A percentile compares a stretch with the other conserved stretches of the same genome.
These are phyloP conservation scores for Hygrophorus russula DNA, from an alignment of 768 basidiomycete species.

Conservation along the genomic window DNA sequence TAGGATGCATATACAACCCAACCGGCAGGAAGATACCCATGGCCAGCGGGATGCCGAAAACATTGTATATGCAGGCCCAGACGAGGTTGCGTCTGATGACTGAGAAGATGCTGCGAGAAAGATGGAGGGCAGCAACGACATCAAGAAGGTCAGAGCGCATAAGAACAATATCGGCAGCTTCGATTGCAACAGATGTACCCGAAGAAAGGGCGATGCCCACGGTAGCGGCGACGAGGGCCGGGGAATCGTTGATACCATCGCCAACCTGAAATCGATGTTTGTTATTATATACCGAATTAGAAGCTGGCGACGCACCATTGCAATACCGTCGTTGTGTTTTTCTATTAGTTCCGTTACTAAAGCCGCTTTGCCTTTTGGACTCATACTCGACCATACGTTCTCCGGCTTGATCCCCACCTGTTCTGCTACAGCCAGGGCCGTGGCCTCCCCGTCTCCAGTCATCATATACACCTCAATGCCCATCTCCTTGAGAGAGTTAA, in stretches of 20 bases:
- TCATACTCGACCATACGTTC: constrained; percentile 86
- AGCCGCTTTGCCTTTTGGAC: constrained; percentile 89
- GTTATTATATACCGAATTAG: neutral
- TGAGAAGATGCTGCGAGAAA: constrained; percentile 78
- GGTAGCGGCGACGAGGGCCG: constrained; percentile 89
- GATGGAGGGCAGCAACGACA: constrained; percentile 91
- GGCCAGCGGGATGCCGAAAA: constrained; percentile 89
- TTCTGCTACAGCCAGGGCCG: constrained; percentile 80
- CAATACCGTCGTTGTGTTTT: constrained; percentile 61
- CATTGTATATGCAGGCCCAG: constrained; percentile 94
- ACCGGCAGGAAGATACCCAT: constrained; percentile 95
- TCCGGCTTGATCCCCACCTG: constrained; percentile 81
- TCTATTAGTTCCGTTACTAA: constrained; percentile 75
- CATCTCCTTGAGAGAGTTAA: constrained; percentile 74
- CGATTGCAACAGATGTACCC: constrained; percentile 94
- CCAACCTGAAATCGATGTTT: constrained; percentile 54
- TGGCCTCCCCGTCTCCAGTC: constrained; percentile 84
- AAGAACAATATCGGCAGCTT: constrained; percentile 96
- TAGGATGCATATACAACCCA: constrained; percentile 89
- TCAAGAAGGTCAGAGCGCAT: constrained; percentile 96
- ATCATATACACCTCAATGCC: constrained; percentile 89
- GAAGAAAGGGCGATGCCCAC: constrained; percentile 95
- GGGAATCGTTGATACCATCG: constrained; percentile 98
- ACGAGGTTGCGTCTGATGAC: constrained; percentile 89
- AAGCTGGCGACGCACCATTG: constrained; percentile 59